Percentiles rank a stretch among this genome's conserved stretches.
Conservation (phyloP, 1,284 basidiomycete genomes). For the Cryptococcus sp. region DNA sequence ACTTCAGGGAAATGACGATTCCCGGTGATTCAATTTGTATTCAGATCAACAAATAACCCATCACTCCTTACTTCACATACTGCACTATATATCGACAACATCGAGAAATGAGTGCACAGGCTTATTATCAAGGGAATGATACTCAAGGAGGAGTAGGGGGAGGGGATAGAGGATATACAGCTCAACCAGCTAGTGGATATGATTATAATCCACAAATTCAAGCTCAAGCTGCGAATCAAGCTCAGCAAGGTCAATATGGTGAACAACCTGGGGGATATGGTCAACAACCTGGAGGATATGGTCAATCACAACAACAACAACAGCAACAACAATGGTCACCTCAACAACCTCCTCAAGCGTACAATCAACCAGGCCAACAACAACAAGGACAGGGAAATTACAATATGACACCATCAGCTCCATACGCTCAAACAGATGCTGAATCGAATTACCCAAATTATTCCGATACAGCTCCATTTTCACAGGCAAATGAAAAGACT, state of each 20-base stretch:
- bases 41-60: too few relatives aligned
- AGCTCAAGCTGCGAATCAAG: background rate
- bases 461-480: conserved; percentile 51
- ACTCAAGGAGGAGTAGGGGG: background rate
- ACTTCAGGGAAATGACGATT: too few relatives aligned
- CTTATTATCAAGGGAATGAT: conserved; percentile 21
- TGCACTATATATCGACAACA: too few relatives aligned
- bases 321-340: conserved; percentile 9
- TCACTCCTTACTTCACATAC: too few relatives aligned
- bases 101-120: conserved; percentile 30
- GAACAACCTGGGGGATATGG: conserved; percentile 6
- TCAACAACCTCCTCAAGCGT: conserved; percentile 8
- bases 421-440: conserved; percentile 31
- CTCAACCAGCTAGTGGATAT: conserved; percentile 5
- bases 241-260: conserved; percentile 2
- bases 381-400: conserved; percentile 11
- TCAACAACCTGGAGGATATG: conserved; percentile 11
- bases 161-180: background rate
- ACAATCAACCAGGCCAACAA: conserved; percentile 7
- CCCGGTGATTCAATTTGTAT: too few relatives aligned
- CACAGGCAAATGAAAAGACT: conserved; percentile 52
- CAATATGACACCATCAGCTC: conserved; percentile 37
- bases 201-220: conserved; percentile 8
- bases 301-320: conserved; percentile 5
- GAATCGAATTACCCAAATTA: conserved; percentile 12